Percentiles rank a stretch among this genome's conserved stretches.
These are phyloP conservation scores for Globisporangium heterothallicum DNA, from an alignment of 352 stramenopile species.

Conservation along the genomic window DNA sequence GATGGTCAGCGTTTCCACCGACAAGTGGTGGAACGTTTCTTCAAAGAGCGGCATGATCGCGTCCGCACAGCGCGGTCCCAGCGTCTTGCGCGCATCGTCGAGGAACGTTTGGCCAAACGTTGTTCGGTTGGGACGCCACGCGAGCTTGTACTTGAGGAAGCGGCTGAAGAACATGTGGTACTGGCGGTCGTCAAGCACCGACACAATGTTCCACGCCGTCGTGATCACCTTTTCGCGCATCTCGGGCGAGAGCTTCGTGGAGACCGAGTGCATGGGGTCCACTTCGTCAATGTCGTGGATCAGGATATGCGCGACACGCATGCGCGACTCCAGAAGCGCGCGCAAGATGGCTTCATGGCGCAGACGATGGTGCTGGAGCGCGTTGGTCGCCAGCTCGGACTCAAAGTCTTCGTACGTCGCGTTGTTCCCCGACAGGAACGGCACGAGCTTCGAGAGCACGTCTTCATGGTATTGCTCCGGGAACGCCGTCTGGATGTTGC, in stretches of 20 bases:
- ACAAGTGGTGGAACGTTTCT: constrained; percentile 69
- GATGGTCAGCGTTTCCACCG: constrained; percentile 82
- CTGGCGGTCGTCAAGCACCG: constrained; percentile 74
- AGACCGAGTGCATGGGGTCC: constrained; percentile 54
- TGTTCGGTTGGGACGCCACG: constrained; percentile 68
- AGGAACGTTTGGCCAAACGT: constrained; percentile 82
- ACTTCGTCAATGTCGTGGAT: constrained; percentile 80
- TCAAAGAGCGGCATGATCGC: constrained; percentile 79
- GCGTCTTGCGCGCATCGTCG: constrained; percentile 58
- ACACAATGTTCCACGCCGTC: constrained; percentile 81
- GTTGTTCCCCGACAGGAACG: constrained; percentile 77
- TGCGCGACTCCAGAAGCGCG: constrained; percentile 71
- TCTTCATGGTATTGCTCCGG: constrained; percentile 56
- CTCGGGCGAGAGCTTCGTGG: constrained; percentile 47
- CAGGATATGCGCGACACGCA: constrained; percentile 79
- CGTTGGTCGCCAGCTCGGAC: constrained; percentile 44
- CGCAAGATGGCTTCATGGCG: constrained; percentile 78
- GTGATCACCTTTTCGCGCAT: constrained; percentile 78
- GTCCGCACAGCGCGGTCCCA: constrained; percentile 47
- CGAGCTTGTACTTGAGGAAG: constrained; percentile 85
- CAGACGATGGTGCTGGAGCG: constrained; percentile 74
- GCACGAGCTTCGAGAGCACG: constrained; percentile 61
- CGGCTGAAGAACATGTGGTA: constrained; percentile 87
- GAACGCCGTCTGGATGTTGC: constrained; percentile 77
- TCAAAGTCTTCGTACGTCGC: constrained; percentile 72